A percentile compares a stretch with the other conserved stretches of the same genome.
Evolutionary conservation across 306 rosid species (phyloP).

Genomic region (Luffa aegyptiaca): DNA sequence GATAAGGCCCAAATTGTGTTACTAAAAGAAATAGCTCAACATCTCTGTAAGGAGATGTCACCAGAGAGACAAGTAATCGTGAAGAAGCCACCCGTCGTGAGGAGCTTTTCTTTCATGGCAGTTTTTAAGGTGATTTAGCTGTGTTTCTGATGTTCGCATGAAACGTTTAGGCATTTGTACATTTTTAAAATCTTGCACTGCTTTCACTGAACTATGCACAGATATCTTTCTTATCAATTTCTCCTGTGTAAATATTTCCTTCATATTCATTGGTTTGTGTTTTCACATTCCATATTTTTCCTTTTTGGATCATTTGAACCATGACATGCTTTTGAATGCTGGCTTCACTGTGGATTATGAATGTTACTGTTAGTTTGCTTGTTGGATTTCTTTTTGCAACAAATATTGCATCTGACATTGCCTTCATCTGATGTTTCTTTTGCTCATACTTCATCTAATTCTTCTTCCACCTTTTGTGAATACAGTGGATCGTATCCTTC

Average conservation of each 20-base stretch:
- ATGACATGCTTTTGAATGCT: neutral
- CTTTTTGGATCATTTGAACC: neutral
- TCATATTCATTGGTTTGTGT: neutral
- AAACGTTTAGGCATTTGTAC: neutral
- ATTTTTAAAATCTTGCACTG: neutral
- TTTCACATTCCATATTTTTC: neutral
- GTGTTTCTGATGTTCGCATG: neutral
- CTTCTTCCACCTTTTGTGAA: constrained; percentile 14
- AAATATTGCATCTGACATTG: neutral
- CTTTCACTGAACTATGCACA: neutral
- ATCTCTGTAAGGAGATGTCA: constrained; percentile 68
- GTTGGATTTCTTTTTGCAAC: neutral
- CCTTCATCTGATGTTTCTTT: neutral
- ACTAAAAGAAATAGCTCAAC: constrained; percentile 95
- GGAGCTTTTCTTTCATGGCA: constrained; percentile 35
- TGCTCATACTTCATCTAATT: neutral
- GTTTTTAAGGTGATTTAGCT: constrained; percentile 50
- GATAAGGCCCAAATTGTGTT: constrained; percentile 88
- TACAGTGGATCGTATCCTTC: constrained; percentile 59
- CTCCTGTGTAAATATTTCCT: neutral
- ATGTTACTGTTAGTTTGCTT: neutral
- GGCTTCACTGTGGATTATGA: neutral
- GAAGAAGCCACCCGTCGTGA: constrained; percentile 36
- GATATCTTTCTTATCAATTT: neutral
- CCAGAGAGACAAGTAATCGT: constrained; percentile 38